Evolutionary conservation across 2,329 filamentous ascomycete species (phyloP), one percentile per base, ranked within the genome.

Genomic region (Phyllosticta citribraziliensis): DNA sequence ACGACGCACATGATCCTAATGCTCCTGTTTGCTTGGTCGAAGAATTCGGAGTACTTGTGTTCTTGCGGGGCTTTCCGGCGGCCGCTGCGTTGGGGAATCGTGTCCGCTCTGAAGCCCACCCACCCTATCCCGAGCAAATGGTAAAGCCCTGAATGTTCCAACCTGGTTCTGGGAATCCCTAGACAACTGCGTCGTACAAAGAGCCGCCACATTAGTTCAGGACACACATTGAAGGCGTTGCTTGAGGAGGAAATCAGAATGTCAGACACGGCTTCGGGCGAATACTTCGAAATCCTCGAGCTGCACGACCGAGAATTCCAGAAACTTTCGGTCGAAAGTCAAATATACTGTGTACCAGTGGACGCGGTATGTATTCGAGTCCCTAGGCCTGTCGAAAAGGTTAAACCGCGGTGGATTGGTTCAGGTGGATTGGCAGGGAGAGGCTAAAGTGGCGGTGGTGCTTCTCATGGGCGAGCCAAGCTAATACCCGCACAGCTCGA

Each of bases 281-380:
- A 61, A 54, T 61, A 58, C 53, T 61, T 20, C 27, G 63, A 63
- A 53, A 65, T 63, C 62, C 69, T 75, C 33, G 66, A 65, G 51
- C 66, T 74, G 52, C 68, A 74, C 58, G 73, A 73, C n/a, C 68
- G 73, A 35, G 61, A 70, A 9, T 75, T 75, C 63, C 74, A 76
- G 63, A 72, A 70, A 55, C 67, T 67, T 52, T 75, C 74, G 11
- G 65, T 76, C 51, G 70, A 74, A 56, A 66, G 72, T 27, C 60
- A 63, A 30, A 72, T 76, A 64, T 76, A 76, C 64, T 73, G 70
- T 56, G 72, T 73, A 11, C 74, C 74, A 5, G 70, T 74, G 50
- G 73, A 72, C 63, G 66, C 69, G 59, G 70, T 70, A 66, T 20
- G 69, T 69, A 3, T 55, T 55, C 30, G 25, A 33, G 33, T 25